Percentiles rank a stretch among this genome's conserved stretches.
phyloP scores from a whole-genome alignment of 108 stramenopile genomes.

The Conticribra guillardii region DNA sequence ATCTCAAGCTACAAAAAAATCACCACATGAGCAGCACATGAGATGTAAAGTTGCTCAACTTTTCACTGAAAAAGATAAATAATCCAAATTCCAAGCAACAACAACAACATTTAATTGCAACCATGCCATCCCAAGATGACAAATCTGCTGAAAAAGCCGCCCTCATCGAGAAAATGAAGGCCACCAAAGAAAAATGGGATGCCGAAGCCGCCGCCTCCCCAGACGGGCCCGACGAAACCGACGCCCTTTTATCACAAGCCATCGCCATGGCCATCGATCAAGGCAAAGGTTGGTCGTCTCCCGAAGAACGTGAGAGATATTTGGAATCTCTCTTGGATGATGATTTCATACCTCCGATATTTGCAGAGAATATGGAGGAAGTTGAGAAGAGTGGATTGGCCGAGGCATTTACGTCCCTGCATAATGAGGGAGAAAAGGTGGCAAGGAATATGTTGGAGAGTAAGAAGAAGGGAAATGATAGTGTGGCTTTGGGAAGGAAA shows the following conservation, averaged over 20 bases:
- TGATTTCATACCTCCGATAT: conserved; percentile 89
- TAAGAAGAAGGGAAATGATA: conserved; percentile 79
- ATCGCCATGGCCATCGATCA: conserved; percentile 83
- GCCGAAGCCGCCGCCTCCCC: conserved; percentile 54
- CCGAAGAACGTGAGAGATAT: conserved; percentile 84
- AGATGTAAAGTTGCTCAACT: too few species aligned
- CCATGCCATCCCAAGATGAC: not conserved
- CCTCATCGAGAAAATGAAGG: conserved; percentile 65
- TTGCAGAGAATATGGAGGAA: conserved; percentile 75
- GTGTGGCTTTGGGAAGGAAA: conserved; percentile 73
- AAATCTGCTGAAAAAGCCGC: not conserved
- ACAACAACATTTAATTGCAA: too few species aligned
- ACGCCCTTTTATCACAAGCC: conserved; percentile 84
- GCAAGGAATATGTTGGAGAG: conserved; percentile 72
- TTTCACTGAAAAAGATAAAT: too few species aligned
- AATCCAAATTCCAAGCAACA: too few species aligned
- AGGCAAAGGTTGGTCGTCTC: conserved; percentile 88
- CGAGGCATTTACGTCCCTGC: conserved; percentile 77
- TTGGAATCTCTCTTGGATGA: conserved; percentile 83
- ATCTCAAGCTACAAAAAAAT: too few species aligned
- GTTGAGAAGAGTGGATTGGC: conserved; percentile 72
- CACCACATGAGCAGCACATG: too few species aligned
- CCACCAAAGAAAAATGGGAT: conserved; percentile 65
- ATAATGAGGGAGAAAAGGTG: conserved; percentile 79
- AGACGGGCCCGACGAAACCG: conserved; percentile 58